Conservation (phyloP, 495 filamentous ascomycete species). For the Neurospora sp. region DNA sequence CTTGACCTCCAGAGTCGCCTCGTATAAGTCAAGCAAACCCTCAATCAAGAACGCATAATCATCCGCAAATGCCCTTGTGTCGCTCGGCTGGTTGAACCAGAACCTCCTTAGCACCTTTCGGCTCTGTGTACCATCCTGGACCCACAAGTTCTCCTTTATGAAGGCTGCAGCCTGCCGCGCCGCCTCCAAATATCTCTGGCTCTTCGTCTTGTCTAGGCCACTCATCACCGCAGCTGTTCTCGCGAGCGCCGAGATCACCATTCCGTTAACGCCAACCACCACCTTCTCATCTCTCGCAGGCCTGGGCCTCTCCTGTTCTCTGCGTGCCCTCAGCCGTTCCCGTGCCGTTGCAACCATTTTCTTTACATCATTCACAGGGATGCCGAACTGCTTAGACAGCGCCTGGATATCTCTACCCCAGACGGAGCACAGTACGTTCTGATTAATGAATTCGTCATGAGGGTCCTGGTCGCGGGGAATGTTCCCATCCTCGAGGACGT, state of each 20-base stretch:
- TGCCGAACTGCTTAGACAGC: conserved; percentile 68
- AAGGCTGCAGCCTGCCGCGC: conserved; percentile 66
- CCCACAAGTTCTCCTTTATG: conserved; percentile 69
- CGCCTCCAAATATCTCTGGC: conserved; percentile 45
- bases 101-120: conserved; percentile 59
- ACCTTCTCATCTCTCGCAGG: conserved; percentile 91
- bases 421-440: conserved; percentile 45
- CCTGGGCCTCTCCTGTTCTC: conserved; percentile 63
- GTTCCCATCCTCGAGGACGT: conserved; percentile 81
- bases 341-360: conserved; percentile 58
- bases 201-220: conserved; percentile 45
- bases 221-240: conserved; percentile 60
- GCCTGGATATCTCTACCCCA: conserved; percentile 42
- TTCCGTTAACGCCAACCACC: conserved; percentile 77
- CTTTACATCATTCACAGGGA: conserved; percentile 63
- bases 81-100: conserved; percentile 56
- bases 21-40: conserved; percentile 79
- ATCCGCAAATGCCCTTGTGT: conserved; percentile 76
- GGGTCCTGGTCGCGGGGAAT: conserved; percentile 75
- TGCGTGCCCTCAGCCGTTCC: conserved; percentile 60
- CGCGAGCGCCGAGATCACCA: conserved; percentile 76
- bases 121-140: conserved; percentile 26
- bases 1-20: conserved; percentile 70
- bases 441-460: conserved; percentile 88
- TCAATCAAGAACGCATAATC: conserved; percentile 89